These are phyloP conservation scores for Xylaria curta DNA, from an alignment of 495 filamentous ascomycete species.

Conservation along the genomic window DNA sequence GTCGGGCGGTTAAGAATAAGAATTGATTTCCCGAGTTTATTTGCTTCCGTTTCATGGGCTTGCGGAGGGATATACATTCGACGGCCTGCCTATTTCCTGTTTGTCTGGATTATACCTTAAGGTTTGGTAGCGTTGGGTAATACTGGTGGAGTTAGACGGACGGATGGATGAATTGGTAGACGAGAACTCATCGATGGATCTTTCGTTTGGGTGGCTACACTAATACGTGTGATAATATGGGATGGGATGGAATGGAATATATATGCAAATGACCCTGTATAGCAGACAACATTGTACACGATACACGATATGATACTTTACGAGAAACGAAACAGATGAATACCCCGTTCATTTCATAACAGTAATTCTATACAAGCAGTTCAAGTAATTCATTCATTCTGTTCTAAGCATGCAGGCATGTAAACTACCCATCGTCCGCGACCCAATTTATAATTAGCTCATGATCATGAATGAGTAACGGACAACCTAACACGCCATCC, in stretches of 20 bases:
- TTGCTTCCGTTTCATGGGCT: slow-evolving; percentile 4
- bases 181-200: neutral
- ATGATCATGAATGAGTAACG: neutral
- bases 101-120: neutral
- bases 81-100: neutral
- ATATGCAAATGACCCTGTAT: neutral
- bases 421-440: no score
- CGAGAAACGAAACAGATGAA: neutral
- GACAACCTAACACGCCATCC: neutral
- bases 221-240: neutral
- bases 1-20: slow-evolving; percentile 34
- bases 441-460: neutral
- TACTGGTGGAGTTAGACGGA: neutral
- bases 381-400: neutral
- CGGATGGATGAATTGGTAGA: neutral
- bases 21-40: slow-evolving; percentile 18
- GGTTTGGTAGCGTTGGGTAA: neutral
- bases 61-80: neutral
- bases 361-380: neutral
- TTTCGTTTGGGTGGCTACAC: neutral
- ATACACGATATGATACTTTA: neutral
- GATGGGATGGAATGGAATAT: neutral
- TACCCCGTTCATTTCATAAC: neutral
- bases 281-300: neutral
- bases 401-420: neutral